Conservation (phyloP, 805 yeast species). For the Yamadazyma scolyti region DNA sequence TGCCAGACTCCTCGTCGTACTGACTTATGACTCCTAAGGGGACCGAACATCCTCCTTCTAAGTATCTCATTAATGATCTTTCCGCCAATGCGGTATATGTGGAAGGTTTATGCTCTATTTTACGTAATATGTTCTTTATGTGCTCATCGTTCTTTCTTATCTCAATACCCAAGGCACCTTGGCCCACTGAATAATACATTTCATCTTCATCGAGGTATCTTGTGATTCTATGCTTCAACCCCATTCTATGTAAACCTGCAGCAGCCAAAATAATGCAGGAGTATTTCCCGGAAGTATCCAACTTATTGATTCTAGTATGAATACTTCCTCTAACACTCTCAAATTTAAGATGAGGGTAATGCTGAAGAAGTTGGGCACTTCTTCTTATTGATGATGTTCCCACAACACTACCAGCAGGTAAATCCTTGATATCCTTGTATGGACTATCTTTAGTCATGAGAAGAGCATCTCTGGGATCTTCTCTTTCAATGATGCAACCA, state of each 20-base stretch:
- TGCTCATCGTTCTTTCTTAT: constrained; percentile 66
- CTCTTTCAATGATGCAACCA: constrained; percentile 82
- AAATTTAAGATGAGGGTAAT: constrained; percentile 71
- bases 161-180: constrained; percentile 95
- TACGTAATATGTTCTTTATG: constrained; percentile 55
- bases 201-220: constrained; percentile 64
- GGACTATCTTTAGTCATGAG: constrained; percentile 66
- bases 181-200: constrained; percentile 98
- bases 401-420: constrained; percentile 82
- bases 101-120: constrained; percentile 63
- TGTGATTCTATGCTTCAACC: constrained; percentile 73
- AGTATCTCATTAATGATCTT: constrained; percentile 75
- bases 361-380: constrained; percentile 81
- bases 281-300: constrained; percentile 58
- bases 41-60: constrained; percentile 98
- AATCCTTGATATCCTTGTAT: constrained; percentile 61
- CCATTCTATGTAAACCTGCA: constrained; percentile 81
- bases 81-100: constrained; percentile 83
- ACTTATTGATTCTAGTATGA: constrained; percentile 74
- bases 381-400: constrained; percentile 95
- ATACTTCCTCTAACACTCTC: constrained; percentile 80
- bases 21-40: constrained; percentile 87
- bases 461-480: constrained; percentile 91
- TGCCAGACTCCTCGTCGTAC: constrained; percentile 41
- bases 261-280: constrained; percentile 84